Base-by-base conservation (phyloP, 2,329 filamentous ascomycete species). In the Colletotrichum siamense region DNA sequence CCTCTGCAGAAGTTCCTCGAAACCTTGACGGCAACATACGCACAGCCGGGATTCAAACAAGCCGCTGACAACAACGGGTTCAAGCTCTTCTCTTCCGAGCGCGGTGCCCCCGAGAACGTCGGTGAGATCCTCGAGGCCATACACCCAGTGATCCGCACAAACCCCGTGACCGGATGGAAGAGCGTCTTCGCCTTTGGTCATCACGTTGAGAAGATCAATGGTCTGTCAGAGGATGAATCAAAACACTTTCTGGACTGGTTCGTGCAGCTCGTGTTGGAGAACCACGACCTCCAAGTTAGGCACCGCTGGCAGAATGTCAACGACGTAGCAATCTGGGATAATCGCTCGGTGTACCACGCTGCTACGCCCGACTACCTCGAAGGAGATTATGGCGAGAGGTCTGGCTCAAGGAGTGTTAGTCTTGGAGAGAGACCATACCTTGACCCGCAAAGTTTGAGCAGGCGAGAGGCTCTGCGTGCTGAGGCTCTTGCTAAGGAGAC, bases 151-250 rank as follows among this genome's bases (percentile, higher is more conserved):
- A 82, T 92, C 28, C 87, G 90, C 55, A 91, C 90, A 12, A 91
- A 92, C 80, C 90, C 90, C 0, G 89, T 92, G 0, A 91, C 89
- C 0, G 90, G 90, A 3, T 92, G 90, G 90, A 91, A 90, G 81
- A 87, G 84, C 55, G 81, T 91, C 36, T 91, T 90, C 78, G 88
- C 88, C 4, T 85, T 90, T 2, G 89, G 89, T 15, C 86, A 87
- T 24, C 89, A 91, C 79, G 87, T 89, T 1, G 81, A 86, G 57
- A 83, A 86, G 72, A 89, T 92, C 83, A 89, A 91, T 75, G 88
- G 85, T 1, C 81, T 92, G 7, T 86, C 84, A 0, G 82, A 86
- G 5, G 84, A 85, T 2, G 90, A 91, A 82, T 88, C 86, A 73
- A 82, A 85, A 64, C 81, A 85, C 59, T 82, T 91, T n/a, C 82